A percentile compares a stretch with the other conserved stretches of the same genome.
Conservation (phyloP, 306 rosid genomes). For the Carpinus viminea region DNA sequence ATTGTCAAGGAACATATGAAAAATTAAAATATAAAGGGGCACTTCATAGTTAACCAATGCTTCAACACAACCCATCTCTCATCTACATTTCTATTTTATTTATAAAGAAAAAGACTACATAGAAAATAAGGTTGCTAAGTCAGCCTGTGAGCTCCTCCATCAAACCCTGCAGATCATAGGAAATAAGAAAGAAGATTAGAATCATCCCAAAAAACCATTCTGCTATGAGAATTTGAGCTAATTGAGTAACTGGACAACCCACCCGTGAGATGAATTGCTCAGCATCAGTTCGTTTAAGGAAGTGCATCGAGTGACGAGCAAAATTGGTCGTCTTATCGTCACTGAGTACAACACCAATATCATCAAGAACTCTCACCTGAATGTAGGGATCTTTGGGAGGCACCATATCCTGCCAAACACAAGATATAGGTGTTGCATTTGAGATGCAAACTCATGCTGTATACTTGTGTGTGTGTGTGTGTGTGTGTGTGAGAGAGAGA, state of each 20-base stretch:
- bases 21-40: not conserved
- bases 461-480: too few species aligned
- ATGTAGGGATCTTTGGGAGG: constrained; percentile 97
- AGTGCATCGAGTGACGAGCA: constrained; percentile 83
- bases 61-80: not conserved
- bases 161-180: constrained; percentile 58
- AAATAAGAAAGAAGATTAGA: constrained; percentile 12
- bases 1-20: not conserved
- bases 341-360: constrained; percentile 76
- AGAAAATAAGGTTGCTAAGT: constrained; percentile 10
- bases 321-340: constrained; percentile 81
- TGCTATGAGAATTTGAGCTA: constrained; percentile 13
- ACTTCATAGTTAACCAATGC: not conserved
- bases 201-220: not conserved
- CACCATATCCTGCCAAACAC: constrained; percentile 79
- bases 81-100: not conserved
- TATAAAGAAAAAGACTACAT: not conserved
- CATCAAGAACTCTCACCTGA: constrained; percentile 87
- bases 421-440: constrained; percentile 5
- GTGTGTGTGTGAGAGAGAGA: not conserved
- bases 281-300: constrained; percentile 90
- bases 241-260: constrained; percentile 24
- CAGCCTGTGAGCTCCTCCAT: constrained; percentile 87
- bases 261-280: constrained; percentile 79
- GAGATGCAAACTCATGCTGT: constrained; percentile 8